phyloP scores from a whole-genome alignment of 78 protist species.

The Dictyostelium citrinum region DNA sequence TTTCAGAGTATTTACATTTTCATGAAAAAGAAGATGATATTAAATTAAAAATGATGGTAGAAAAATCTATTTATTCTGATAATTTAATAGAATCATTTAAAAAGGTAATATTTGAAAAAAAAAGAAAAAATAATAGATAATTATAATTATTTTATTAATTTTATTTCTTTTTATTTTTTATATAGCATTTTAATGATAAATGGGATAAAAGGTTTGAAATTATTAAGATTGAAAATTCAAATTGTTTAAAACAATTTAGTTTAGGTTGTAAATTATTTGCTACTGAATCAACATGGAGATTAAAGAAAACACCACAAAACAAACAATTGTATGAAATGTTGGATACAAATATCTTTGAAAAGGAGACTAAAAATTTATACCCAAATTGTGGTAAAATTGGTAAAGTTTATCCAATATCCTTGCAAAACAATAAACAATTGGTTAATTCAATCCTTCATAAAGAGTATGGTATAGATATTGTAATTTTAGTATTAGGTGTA shows the following conservation, averaged over 20 bases:
- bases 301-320: constrained; percentile 55
- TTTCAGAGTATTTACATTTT: constrained; percentile 9
- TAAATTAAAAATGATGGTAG: constrained; percentile 23
- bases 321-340: constrained; percentile 27
- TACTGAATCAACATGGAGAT: constrained; percentile 59
- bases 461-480: constrained; percentile 36
- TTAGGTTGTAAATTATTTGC: constrained; percentile 30
- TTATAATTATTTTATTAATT: neutral
- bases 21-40: constrained; percentile 70
- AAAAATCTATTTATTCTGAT: constrained; percentile 31
- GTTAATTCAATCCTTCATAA: neutral
- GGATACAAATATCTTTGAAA: neutral
- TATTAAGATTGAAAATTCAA: neutral
- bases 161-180: no score
- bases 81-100: neutral
- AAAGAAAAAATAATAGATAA: no score
- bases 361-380: constrained; percentile 7
- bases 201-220: constrained; percentile 67
- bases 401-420: constrained; percentile 27
- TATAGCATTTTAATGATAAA: neutral
- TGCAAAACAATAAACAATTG: neutral
- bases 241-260: neutral
- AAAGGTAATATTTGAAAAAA: no score
- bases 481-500: constrained; percentile 36
- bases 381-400: constrained; percentile 42